Evolutionary conservation across 345 rosid species (phyloP).

Genomic region (Alliaria petiolata): DNA sequence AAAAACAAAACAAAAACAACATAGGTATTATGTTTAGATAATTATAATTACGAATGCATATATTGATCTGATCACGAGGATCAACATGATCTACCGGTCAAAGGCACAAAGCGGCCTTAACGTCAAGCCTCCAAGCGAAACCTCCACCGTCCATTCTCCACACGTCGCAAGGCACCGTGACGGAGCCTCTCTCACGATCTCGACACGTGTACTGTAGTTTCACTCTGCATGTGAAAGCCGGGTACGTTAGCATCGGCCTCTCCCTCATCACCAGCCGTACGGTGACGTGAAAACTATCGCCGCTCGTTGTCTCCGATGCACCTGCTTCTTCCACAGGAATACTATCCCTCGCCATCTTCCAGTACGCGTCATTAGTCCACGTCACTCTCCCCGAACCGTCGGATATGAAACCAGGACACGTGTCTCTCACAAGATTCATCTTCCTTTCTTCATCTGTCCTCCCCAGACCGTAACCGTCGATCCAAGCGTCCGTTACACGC

Average conservation of each 20-base stretch:
- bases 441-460: constrained; percentile 53
- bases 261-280: constrained; percentile 70
- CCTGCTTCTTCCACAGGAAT: constrained; percentile 19
- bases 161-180: constrained; percentile 78
- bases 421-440: constrained; percentile 50
- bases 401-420: constrained; percentile 81
- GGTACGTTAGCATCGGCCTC: constrained; percentile 29
- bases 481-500: constrained; percentile 66
- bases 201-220: constrained; percentile 54
- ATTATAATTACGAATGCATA: not conserved
- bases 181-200: constrained; percentile 47
- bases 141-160: constrained; percentile 81
- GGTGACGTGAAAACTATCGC: constrained; percentile 27
- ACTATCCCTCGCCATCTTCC: constrained; percentile 49
- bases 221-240: constrained; percentile 68
- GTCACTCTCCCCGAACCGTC: constrained; percentile 64
- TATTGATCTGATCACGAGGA: not conserved
- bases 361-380: constrained; percentile 72
- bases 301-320: constrained; percentile 10
- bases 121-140: constrained; percentile 86
- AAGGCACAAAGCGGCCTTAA: constrained; percentile 64
- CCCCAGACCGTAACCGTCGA: constrained; percentile 49
- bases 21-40: not conserved
- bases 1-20: not conserved
- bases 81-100: constrained; percentile 21